Evolutionary conservation across 495 filamentous ascomycete genomes (phyloP).

Genomic region (Elasticomyces elasticus): DNA sequence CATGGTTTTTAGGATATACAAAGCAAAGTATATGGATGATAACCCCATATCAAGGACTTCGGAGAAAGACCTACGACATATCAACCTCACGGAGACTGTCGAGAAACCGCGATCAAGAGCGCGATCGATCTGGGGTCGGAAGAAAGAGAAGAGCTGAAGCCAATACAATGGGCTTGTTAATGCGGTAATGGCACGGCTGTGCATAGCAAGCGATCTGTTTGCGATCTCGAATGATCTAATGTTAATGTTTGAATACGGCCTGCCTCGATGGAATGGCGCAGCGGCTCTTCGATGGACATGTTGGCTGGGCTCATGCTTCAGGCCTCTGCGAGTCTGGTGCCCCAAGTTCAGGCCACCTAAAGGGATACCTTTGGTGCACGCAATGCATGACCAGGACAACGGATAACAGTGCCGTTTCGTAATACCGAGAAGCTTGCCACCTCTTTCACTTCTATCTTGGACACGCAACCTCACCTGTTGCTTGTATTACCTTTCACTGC

Average conservation of each 20-base stretch:
- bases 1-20: conserved; percentile 64
- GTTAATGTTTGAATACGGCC: neutral
- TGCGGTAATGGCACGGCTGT: neutral
- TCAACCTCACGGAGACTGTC: conserved; percentile 29
- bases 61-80: conserved; percentile 26
- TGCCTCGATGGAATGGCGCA: too few species aligned
- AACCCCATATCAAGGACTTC: conserved; percentile 25
- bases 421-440: too few species aligned
- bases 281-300: too few species aligned
- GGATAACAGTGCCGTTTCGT: too few species aligned
- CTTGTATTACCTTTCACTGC: neutral
- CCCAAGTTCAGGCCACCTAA: too few species aligned
- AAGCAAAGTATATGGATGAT: conserved; percentile 75
- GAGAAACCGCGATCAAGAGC: conserved; percentile 60
- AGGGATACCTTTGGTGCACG: too few species aligned
- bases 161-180: neutral
- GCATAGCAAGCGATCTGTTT: neutral
- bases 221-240: neutral
- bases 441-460: neutral
- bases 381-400: too few species aligned
- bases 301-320: too few species aligned
- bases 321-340: too few species aligned
- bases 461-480: neutral
- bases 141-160: conserved; percentile 29
- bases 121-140: conserved; percentile 57